Evolutionary conservation across 1,284 basidiomycete species (phyloP), one percentile per base, ranked within the genome.

Genomic region (Naganishia albida): DNA sequence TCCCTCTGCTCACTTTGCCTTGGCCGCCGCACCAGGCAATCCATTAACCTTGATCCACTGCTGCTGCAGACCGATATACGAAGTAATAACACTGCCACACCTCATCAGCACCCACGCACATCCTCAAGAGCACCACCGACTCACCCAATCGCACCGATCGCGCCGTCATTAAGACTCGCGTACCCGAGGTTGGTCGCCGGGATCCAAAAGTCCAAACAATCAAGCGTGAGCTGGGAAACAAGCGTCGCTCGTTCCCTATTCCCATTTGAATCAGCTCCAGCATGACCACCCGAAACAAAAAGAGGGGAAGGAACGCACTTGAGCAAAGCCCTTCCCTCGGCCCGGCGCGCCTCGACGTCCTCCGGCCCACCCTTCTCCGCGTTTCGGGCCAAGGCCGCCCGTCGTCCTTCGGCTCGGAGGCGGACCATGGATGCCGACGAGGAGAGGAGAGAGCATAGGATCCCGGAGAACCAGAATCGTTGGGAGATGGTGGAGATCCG

Each of bases 391-490:
- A 79, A 68, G 0, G 75, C 74, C 63, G 76, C 74, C 40, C 77
- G 69, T 52, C 75, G 67, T 18, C 73, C 72, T 63, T 80, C 77
- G 12, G 74, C 74, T 43, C 78, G 74, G 8, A 80, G 73, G 65
- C 76, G 77, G 68, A 77, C 71, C 48, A 80, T 71, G 12, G 76
- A 75, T 1, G 79, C 71, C 2, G 69, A 56, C 18, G 73, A 89
- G 73, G 46, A 87, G 75, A 84, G 78, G 50, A 93, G 82, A 73
- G 88, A 91, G 72, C 91, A 86, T 38, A 87, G 68, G 70, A 97
- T 92, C 2, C 94, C 96, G 12, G 87, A 83, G 49, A 97, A 82
- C 95, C 95, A 99, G 80, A 93, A 90, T 62, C 89, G 86, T 75
- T 89, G 89, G 4, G 93, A 88, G 42, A 86, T 83, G 76, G 87